Evolutionary conservation across 768 basidiomycete species (phyloP), one percentile per base, ranked within the genome.

Genomic region (Pleurotus pulmonarius): DNA sequence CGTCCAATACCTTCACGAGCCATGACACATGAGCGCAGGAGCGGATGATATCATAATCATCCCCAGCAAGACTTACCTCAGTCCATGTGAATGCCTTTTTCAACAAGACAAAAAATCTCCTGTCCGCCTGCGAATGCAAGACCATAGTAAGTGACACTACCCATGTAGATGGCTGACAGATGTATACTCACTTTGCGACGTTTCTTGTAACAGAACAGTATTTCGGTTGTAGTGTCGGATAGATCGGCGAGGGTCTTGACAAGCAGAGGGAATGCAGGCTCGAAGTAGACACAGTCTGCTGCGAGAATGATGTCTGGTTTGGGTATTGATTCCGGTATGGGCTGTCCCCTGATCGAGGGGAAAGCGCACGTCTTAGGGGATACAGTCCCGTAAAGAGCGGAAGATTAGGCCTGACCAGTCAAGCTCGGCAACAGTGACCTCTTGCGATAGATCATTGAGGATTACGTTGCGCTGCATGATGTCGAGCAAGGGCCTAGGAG

Each of bases 241-340:
- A 96, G 80, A 44, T 87, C 81, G 34, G 73, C 77, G 29, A 98
- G 75, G 0, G 94, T 95, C 60, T 86, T 70, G 2, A 94, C 89
- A 1, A 98, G 82, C 11, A 94, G 79, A 6, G 93, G 88, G 64
- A 97, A 98, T 0, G 92, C 86, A 11, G 93, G 92, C 70, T 97
- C 94, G 61, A 92, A 94, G 73, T 98, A 98, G 7, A 98, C 94
- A 62, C 94, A 98, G 65, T 98, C 94, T 0, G 94, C 94, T 1
- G 91, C 92, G 4, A 98, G 80, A 57, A 98, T 80, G 22, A 96
- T 52, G 64, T 91, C 84, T 5, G 86, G 80, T 3, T 64, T 68
- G 12, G 69, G 73, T 43, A 83, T 64, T 72, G 74, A 41, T 61
- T 62, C 25, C 7, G 88, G 83, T 34, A 86, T 63, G 1, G 79